Conservation (phyloP, 192 early-diverging fungal species). For the Geranomyces variabilis region DNA sequence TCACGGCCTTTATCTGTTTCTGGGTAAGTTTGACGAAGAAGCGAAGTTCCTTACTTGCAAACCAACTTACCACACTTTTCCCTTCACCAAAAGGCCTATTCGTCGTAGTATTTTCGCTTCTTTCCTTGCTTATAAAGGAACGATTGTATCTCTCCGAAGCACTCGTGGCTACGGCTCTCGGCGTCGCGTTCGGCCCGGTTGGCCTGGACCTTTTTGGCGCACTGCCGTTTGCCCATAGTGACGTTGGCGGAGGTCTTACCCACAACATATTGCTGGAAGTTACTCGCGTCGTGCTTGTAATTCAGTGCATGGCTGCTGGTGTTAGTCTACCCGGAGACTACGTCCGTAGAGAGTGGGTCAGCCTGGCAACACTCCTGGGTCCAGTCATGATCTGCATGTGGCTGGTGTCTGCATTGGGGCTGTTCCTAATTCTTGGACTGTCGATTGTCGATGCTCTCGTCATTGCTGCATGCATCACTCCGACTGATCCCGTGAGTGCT, state of each 20-base stretch:
- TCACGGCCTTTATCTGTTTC: too few species aligned
- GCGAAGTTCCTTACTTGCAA: too few species aligned
- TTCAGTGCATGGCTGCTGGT: constrained; percentile 88
- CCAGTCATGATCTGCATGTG: constrained; percentile 86
- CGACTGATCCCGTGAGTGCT: constrained; percentile 95
- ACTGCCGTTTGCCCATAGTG: constrained; percentile 39
- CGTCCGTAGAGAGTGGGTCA: constrained; percentile 58
- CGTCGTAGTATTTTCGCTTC: constrained; percentile 3
- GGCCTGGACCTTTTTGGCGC: constrained; percentile 41
- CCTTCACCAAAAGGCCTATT: neutral
- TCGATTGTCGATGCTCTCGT: constrained; percentile 66
- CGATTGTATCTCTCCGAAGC: constrained; percentile 44
- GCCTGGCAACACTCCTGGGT: constrained; percentile 70
- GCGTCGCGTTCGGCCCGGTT: constrained; percentile 72
- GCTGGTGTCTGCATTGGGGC: constrained; percentile 65
- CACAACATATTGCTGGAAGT: constrained; percentile 59
- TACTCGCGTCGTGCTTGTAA: constrained; percentile 74
- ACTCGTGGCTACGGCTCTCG: constrained; percentile 78
- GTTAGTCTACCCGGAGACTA: constrained; percentile 62
- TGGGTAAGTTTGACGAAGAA: too few species aligned
- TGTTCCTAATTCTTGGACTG: constrained; percentile 51
- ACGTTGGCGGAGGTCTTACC: constrained; percentile 58
- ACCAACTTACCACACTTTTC: too few species aligned
- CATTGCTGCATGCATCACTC: constrained; percentile 82
- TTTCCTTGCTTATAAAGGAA: constrained; percentile 51